Evolutionary conservation across 2,329 filamentous ascomycete genomes (phyloP), one percentile per base, ranked within the genome.

Genomic region (Penicillium olsonii): DNA sequence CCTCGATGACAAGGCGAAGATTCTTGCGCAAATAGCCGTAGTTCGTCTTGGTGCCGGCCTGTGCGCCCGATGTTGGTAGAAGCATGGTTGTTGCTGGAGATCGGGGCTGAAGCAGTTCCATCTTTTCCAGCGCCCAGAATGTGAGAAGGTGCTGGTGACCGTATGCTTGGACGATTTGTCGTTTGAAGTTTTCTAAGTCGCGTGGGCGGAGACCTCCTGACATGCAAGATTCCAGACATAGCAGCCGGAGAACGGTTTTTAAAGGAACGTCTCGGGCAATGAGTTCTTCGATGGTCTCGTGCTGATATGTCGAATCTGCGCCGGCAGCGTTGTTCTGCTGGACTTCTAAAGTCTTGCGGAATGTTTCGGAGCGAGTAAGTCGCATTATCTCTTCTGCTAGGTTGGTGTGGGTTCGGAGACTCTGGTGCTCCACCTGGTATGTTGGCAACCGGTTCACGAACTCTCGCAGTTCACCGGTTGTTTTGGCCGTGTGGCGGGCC

Each of bases 301-400:
- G 90, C 65, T 97, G 91, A 19, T 88, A 88, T 11, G 85, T 88
- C 6, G 92, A 88, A 67, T 97, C 94, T 9, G 89, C 85, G 26
- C 92, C 92, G 0, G 92, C 92, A 19, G 91, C 92, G 37, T 97
- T 82, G 65, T 95, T 96, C 68, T 99, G 94, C 67, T 99, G 94
- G 4, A 97, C 88, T 73, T 97, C 94, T 2, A 99, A 78, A 33
- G 91, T 78, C 53, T 89, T 87, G 57, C 87, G 89, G 75, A 99
- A 99, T 49, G 88, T 83, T 63, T 97, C 92, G 15, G 90, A 88
- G 42, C 89, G 84, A 0, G 94, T 99, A 62, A 91, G 84, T 65
- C 95, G 94, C 78, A 95, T 92, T 45, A 99, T 94, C 59, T 96
- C 92, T 72, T 97, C 94, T 1, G 92, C 91, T 37, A 99, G 80